These are phyloP conservation scores for Solanum pennellii DNA, from an alignment of 257 asterid species.

Conservation along the genomic window DNA sequence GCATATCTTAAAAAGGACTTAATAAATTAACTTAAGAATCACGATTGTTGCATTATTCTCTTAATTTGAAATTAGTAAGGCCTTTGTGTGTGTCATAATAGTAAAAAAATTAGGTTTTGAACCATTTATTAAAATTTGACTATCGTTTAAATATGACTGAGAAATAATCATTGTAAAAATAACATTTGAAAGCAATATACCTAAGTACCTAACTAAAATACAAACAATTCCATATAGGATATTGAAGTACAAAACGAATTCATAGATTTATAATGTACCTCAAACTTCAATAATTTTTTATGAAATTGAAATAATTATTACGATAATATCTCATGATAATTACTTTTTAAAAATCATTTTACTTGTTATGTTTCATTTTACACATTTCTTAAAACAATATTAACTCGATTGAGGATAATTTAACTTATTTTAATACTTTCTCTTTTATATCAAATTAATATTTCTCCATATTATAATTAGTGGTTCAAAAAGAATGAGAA, in stretches of 20 bases:
- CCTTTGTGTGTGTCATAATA: not conserved
- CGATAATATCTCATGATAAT: not conserved
- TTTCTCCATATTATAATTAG: too few species aligned
- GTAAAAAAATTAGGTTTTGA: not conserved
- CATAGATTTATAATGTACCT: not conserved
- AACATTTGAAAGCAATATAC: not conserved
- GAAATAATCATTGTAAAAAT: not conserved
- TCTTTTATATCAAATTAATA: not conserved
- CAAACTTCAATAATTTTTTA: too few species aligned
- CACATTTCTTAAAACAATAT: not conserved
- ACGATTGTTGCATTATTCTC: not conserved
- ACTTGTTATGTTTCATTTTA: too few species aligned
- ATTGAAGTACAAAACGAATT: not conserved
- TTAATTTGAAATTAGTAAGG: not conserved
- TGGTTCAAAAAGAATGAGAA: too few species aligned
- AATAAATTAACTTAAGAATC: not conserved
- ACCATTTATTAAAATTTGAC: not conserved
- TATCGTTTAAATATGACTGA: too few species aligned
- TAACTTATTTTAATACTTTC: not conserved
- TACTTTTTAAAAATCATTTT: too few species aligned
- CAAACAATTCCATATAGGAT: not conserved
- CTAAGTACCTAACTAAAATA: not conserved
- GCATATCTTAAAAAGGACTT: too few species aligned
- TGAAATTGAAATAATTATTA: not conserved
- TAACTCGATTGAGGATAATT: too few species aligned